Base-by-base conservation (phyloP, 176 grass and related monocot species). In the maize (Zea mays) region DNA sequence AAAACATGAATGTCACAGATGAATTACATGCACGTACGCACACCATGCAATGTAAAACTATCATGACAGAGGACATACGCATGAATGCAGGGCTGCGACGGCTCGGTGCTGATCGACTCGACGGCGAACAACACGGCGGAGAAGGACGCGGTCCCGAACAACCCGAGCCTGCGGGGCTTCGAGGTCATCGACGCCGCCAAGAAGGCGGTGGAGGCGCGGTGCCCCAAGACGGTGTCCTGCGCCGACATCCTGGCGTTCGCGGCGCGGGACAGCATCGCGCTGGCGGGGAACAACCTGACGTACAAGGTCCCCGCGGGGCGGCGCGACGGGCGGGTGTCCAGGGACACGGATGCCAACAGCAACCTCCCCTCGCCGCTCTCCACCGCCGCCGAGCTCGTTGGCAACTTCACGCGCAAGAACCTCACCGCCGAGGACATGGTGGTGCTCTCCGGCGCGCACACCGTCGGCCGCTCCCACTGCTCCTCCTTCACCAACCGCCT, bases 91-190 rank as follows among this genome's bases (percentile, higher is more conserved):
- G 90, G 90, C 4, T 92, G 93, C 38, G 93, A 92, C 2, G 90
- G 78, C 33, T 97, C 93, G 0, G 93, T 92, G 42, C 82, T 97
- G n/a, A 81, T 90, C 3, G 87, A 97, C 85, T 87, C 89, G 11
- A 83, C 74, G 2, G 10, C 75, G 6, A 92, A 90, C 62, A 82
- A 73, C 49, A 90, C 65, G 4, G 79, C 84, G 12, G 90, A 92
- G 79, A 90, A 92, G 57, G 85, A 90, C 10, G 65, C 75, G 1
- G 0, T 0, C 0, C 82, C 87, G 0, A 90, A 92, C 82, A 92
- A 86, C 37, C 90, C 84, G 0, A 96, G 90, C 85, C 85, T 92
- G 12, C 84, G 81, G 0, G 90, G 93, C 8, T 92, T 92, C 60
- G 87, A 92, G 42, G 85, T 88, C 4, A 82, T 86, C 65, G 90